A percentile compares a stretch with the other conserved stretches of the same genome.
Evolutionary conservation across 2,329 filamentous ascomycete genomes (phyloP).

Genomic region (Trichoderma cornu-damae): DNA sequence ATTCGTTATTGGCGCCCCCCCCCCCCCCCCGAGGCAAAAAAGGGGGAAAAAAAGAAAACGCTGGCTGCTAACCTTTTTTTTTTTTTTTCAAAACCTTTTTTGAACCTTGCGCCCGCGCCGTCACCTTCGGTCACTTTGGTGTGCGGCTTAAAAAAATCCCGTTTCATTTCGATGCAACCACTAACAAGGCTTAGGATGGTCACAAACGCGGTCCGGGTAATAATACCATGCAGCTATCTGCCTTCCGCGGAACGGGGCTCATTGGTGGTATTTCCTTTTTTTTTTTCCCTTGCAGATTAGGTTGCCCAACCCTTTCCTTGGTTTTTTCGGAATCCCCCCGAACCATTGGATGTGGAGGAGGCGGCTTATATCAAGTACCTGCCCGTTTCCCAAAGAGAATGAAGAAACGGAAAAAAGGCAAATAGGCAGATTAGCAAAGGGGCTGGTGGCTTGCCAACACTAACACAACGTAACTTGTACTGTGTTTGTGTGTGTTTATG

Average conservation of each 20-base stretch:
- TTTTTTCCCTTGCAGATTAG: too few species aligned
- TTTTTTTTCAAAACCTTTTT: background rate
- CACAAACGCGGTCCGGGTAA: background rate
- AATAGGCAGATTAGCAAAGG: too few species aligned
- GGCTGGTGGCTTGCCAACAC: too few species aligned
- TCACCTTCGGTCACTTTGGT: background rate
- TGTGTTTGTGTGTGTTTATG: too few species aligned
- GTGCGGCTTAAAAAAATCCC: conserved; percentile 4
- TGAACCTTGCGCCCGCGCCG: conserved; percentile 1
- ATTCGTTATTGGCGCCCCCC: too few species aligned
- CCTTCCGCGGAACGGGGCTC: background rate
- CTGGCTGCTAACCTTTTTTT: too few species aligned
- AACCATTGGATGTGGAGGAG: background rate
- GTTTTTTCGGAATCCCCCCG: background rate
- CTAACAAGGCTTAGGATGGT: conserved; percentile 3
- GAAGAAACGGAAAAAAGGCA: background rate
- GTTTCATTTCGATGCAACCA: background rate
- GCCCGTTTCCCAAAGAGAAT: background rate
- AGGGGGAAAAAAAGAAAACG: background rate
- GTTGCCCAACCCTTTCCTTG: background rate
- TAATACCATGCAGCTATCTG: background rate
- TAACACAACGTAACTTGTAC: too few species aligned
- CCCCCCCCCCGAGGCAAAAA: background rate
- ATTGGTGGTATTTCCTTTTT: conserved; percentile 9
- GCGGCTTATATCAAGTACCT: too few species aligned